Conservation (phyloP, 2,329 filamentous ascomycete species). For the Clarireedia hainanense region DNA sequence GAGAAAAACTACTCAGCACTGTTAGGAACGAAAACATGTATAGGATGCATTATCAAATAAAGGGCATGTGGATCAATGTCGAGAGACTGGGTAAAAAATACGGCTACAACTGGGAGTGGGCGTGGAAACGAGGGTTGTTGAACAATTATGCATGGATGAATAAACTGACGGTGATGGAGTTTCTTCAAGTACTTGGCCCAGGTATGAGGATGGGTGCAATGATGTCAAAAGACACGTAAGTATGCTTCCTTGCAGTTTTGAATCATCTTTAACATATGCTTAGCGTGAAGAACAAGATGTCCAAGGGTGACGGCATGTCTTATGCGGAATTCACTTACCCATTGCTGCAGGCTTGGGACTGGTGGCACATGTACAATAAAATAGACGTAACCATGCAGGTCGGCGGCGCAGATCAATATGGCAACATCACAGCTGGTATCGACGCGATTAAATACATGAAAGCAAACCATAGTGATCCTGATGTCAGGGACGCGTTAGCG, state of each 20-base stretch:
- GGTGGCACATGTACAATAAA: constrained; percentile 75
- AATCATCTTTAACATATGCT: background rate
- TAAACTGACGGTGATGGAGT: constrained; percentile 61
- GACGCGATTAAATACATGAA: constrained; percentile 74
- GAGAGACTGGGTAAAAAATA: constrained; percentile 56
- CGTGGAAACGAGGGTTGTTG: constrained; percentile 58
- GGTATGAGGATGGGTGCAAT: constrained; percentile 75
- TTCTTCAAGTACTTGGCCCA: constrained; percentile 66
- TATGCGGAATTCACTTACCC: constrained; percentile 92
- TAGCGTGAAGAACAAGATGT: constrained; percentile 70
- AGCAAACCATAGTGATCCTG: constrained; percentile 43
- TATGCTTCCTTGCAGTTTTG: constrained; percentile 19
- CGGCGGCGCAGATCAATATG: constrained; percentile 91
- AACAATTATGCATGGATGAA: constrained; percentile 87
- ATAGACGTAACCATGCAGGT: constrained; percentile 75
- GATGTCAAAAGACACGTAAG: constrained; percentile 80
- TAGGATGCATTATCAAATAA: constrained; percentile 62
- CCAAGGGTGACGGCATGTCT: constrained; percentile 85
- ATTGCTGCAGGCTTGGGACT: constrained; percentile 91
- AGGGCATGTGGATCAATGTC: constrained; percentile 67
- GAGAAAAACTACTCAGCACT: constrained; percentile 44
- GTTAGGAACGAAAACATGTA: constrained; percentile 56
- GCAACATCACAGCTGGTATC: constrained; percentile 88
- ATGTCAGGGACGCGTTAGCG: constrained; percentile 37
- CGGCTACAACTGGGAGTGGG: constrained; percentile 57